These are phyloP conservation scores for Sarocladium oryzae DNA, from an alignment of 2,329 filamentous ascomycete genomes.

Conservation along the genomic window DNA sequence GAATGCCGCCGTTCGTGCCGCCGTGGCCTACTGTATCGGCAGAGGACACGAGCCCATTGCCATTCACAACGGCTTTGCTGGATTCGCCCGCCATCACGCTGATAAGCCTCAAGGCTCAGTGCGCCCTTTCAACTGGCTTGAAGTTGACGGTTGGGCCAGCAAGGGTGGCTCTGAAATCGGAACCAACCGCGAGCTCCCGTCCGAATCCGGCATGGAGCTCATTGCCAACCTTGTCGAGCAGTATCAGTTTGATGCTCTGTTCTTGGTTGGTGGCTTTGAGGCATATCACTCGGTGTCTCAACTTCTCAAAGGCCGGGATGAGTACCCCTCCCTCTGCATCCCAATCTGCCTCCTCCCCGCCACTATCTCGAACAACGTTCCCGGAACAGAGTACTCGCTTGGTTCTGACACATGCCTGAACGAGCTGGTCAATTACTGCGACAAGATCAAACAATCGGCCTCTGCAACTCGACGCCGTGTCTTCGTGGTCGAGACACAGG, in stretches of 20 bases:
- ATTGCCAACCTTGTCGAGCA: slow-evolving; percentile 78
- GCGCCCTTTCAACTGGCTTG: slow-evolving; percentile 82
- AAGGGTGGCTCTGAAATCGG: slow-evolving; percentile 97
- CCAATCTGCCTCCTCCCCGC: slow-evolving; percentile 87
- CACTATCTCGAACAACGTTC: slow-evolving; percentile 98
- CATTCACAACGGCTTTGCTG: slow-evolving; percentile 95
- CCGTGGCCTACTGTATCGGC: slow-evolving; percentile 85
- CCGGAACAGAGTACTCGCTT: slow-evolving; percentile 93
- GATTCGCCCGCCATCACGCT: slow-evolving; percentile 81
- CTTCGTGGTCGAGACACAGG: slow-evolving; percentile 97
- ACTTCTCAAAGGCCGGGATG: slow-evolving; percentile 69
- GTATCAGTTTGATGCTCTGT: slow-evolving; percentile 85
- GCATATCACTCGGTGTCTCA: slow-evolving; percentile 90
- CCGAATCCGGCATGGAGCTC: slow-evolving; percentile 73
- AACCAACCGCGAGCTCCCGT: slow-evolving; percentile 88
- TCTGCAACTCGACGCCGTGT: slow-evolving; percentile 88
- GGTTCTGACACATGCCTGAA: slow-evolving; percentile 96
- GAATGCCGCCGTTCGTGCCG: slow-evolving; percentile 92
- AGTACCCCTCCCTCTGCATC: slow-evolving; percentile 83
- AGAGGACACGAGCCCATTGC: slow-evolving; percentile 89
- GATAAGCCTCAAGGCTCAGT: slow-evolving; percentile 79
- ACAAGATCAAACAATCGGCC: slow-evolving; percentile 95
- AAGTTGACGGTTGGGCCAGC: slow-evolving; percentile 92
- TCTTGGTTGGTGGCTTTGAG: slow-evolving; percentile 92
- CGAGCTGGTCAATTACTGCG: slow-evolving; percentile 88